Percentiles rank a stretch among this genome's conserved stretches.
These are phyloP conservation scores for Apiotrichum montevideense DNA, from an alignment of 1,284 basidiomycete species.

Conservation along the genomic window DNA sequence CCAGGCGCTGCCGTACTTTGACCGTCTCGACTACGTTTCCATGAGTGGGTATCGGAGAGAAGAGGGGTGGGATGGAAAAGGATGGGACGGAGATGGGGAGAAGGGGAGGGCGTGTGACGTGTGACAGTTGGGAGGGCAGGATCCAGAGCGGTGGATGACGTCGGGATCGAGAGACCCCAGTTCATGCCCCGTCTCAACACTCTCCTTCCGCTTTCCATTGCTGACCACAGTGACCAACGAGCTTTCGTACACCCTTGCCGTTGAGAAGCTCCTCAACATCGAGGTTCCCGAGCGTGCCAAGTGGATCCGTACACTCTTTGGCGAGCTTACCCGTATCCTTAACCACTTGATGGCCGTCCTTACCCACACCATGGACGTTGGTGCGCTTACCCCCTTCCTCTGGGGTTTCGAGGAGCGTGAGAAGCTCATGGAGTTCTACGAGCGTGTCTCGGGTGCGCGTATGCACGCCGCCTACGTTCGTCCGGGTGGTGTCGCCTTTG, in stretches of 20 bases:
- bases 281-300: constrained; percentile 97
- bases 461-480: constrained; percentile 97
- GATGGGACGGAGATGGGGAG: not conserved
- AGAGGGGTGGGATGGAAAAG: not conserved
- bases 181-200: too few species aligned
- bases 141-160: too few species aligned
- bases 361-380: constrained; percentile 68
- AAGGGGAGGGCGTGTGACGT: not conserved
- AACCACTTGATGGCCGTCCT: constrained; percentile 99
- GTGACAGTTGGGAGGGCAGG: not conserved
- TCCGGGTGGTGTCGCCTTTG: constrained; percentile 96
- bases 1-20: constrained; percentile 98
- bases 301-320: constrained; percentile 97
- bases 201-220: too few species aligned
- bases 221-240: constrained; percentile 75
- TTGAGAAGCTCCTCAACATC: constrained; percentile 97
- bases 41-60: constrained; percentile 67
- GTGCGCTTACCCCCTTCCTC: constrained; percentile 95
- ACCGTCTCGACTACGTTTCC: constrained; percentile 97
- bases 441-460: constrained; percentile 95
- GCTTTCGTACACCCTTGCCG: constrained; percentile 91
- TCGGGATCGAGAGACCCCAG: too few species aligned
- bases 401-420: constrained; percentile 99
- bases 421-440: constrained; percentile 99
- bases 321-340: constrained; percentile 91